Evolutionary conservation across 768 basidiomycete genomes (phyloP), one percentile per base, ranked within the genome.

Genomic region (Fomitopsis pulvina): DNA sequence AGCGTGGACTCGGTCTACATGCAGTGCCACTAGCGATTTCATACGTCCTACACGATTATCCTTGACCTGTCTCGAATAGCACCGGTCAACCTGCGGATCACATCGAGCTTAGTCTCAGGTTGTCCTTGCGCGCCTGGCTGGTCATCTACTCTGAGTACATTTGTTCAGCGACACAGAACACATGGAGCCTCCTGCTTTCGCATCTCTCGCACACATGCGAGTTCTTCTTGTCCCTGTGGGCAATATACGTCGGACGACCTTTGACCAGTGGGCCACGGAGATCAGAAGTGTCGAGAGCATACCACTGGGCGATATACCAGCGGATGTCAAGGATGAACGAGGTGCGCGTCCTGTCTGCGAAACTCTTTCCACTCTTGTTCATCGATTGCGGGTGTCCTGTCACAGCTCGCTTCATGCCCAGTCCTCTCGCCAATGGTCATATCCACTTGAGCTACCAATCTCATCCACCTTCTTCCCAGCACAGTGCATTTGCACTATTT

Each of bases 181-280:
- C 42, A 90, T 90, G 86, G 85, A 83, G 61, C 74, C 75, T 44
- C 70, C 80, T 67, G 72, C 80, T 12, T 93, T 91, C 61, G 85
- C 83, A 21, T 87, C 89, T 18, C 78, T 95, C 41, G 92, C 90
- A 18, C 88, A 90, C 63, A 73, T 97, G 50, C 83, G 79, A 51
- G 78, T 98, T 42, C 78, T 98, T 18, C 77, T 97, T 52, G 67
- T 96, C 14, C 94, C 95, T 14, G 82, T 97, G 10, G 91, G 92
- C 30, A 67, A 78, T 6, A 87, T 96, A 54, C 71, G 79, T 1
- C 74, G 75, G 37, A 56, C 77, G n/a, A 71, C 76, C 2, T 96
- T 88, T 62, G 81, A 91, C 44, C 75, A 74, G 54, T 91, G 86
- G 73, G 79, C 83, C 4, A 66, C 74, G 27, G 81, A 92, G 57